Percentiles rank a stretch among this genome's conserved stretches.
phyloP scores from a whole-genome alignment of 2,329 filamentous ascomycete genomes.

The Apiospora aurea region DNA sequence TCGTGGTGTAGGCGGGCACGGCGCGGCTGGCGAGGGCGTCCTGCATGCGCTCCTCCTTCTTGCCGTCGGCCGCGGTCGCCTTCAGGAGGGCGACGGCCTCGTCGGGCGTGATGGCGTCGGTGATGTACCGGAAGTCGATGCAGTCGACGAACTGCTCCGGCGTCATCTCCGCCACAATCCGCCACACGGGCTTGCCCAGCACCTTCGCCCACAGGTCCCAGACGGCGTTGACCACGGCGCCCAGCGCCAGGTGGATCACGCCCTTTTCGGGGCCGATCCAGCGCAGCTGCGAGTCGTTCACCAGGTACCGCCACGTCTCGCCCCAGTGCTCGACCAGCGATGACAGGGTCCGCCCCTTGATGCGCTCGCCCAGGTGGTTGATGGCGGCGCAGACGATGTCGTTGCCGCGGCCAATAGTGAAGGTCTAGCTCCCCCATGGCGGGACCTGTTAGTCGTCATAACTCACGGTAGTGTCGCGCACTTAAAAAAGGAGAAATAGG shows the following conservation, averaged over 20 bases:
- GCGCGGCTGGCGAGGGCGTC: constrained; percentile 78
- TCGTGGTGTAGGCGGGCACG: constrained; percentile 90
- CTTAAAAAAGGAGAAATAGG: neutral
- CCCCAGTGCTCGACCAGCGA: constrained; percentile 84
- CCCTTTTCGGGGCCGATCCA: constrained; percentile 97
- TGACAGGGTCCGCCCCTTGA: constrained; percentile 77
- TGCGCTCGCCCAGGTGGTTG: constrained; percentile 76
- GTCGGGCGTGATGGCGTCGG: constrained; percentile 86
- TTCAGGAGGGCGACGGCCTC: constrained; percentile 79
- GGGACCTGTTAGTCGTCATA: constrained; percentile 3
- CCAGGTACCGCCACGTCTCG: constrained; percentile 89
- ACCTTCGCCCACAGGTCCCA: constrained; percentile 97
- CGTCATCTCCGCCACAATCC: constrained; percentile 87
- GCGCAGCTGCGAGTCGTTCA: constrained; percentile 86
- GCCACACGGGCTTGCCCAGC: constrained; percentile 87
- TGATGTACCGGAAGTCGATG: constrained; percentile 96
- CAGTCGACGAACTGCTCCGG: constrained; percentile 86
- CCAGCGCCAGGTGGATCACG: constrained; percentile 90
- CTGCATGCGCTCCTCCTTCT: constrained; percentile 72
- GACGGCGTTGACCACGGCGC: constrained; percentile 87
- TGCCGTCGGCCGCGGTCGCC: constrained; percentile 61
- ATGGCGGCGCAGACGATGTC: constrained; percentile 91
- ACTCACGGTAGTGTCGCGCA: neutral
- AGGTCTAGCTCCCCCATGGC: constrained; percentile 56
- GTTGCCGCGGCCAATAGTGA: constrained; percentile 89